These are phyloP conservation scores for Porphyridium purpureum DNA, from an alignment of 23 red algal genomes.

Conservation along the genomic window DNA sequence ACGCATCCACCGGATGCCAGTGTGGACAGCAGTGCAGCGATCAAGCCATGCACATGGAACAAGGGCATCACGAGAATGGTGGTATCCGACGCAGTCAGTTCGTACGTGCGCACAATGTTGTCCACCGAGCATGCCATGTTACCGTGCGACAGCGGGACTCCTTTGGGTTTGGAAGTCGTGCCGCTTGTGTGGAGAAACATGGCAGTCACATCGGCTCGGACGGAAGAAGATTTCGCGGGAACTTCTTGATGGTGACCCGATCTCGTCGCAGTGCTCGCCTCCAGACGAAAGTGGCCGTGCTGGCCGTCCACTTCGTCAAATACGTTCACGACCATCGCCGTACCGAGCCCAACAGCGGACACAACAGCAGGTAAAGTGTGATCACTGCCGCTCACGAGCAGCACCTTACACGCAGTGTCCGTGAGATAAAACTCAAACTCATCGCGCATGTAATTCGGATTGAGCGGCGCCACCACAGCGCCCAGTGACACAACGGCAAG, in stretches of 20 bases:
- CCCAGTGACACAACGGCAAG: slow-evolving; percentile 35
- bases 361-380: slow-evolving; percentile 1
- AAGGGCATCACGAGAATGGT: slow-evolving; percentile 75
- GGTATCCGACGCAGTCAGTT: slow-evolving; percentile 25
- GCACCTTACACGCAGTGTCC: slow-evolving; percentile 32
- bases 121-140: slow-evolving; percentile 35
- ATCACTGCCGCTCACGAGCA: slow-evolving; percentile 3
- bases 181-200: slow-evolving; percentile 79
- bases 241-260: too few species aligned
- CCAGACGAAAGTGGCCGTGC: too few species aligned
- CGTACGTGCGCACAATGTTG: slow-evolving; percentile 50
- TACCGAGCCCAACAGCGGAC: slow-evolving; percentile 2
- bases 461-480: slow-evolving; percentile 50
- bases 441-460: slow-evolving; percentile 58
- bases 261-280: too few species aligned
- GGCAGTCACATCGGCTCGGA: slow-evolving; percentile 6
- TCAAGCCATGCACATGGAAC: slow-evolving; percentile 85
- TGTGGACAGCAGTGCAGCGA: slow-evolving; percentile 50
- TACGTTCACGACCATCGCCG: slow-evolving; percentile 9
- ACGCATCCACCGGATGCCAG: slow-evolving; percentile 70
- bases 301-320: slow-evolving; percentile 8
- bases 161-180: slow-evolving; percentile 75
- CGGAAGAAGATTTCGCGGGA: background rate
- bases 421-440: slow-evolving; percentile 75
- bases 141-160: slow-evolving; percentile 60